These are phyloP conservation scores for Sclerotinia nivalis DNA, from an alignment of 2,329 filamentous ascomycete species.

Conservation along the genomic window DNA sequence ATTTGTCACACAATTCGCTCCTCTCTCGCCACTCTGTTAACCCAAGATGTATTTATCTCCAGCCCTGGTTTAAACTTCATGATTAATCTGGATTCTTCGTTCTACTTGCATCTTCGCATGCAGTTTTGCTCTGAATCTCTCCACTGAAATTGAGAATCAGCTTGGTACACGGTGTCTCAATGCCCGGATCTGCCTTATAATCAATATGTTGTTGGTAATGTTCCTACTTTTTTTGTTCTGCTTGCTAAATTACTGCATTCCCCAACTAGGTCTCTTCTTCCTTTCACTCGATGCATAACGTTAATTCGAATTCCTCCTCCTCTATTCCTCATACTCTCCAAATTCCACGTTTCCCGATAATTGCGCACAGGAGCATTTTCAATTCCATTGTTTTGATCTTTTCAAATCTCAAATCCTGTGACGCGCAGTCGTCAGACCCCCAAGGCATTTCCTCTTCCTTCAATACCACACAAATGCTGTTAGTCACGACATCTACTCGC, in stretches of 20 bases:
- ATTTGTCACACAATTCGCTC: background rate
- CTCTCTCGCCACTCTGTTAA: background rate
- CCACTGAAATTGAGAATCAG: background rate
- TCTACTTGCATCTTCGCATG: too few relatives aligned
- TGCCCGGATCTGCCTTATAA: too few relatives aligned
- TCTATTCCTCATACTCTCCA: rapidly evolving
- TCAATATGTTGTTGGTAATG: too few relatives aligned
- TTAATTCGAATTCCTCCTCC: background rate
- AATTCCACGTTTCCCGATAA: rapidly evolving
- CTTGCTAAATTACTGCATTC: background rate
- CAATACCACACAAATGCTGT: too few relatives aligned
- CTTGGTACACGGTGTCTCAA: too few relatives aligned
- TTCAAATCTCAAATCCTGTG: rapidly evolving
- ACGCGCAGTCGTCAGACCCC: background rate
- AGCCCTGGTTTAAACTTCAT: background rate
- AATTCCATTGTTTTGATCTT: too few relatives aligned
- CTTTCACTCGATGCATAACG: background rate
- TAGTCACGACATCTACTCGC: too few relatives aligned
- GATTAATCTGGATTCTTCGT: background rate
- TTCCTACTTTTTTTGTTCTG: background rate
- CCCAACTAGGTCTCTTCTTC: background rate
- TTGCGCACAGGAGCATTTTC: too few relatives aligned
- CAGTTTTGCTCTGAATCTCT: background rate
- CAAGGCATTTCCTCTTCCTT: too few relatives aligned
- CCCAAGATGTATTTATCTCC: too few relatives aligned